Conservation (phyloP, 2,329 filamentous ascomycete genomes). For the Pseudocercospora pini-densiflorae region DNA sequence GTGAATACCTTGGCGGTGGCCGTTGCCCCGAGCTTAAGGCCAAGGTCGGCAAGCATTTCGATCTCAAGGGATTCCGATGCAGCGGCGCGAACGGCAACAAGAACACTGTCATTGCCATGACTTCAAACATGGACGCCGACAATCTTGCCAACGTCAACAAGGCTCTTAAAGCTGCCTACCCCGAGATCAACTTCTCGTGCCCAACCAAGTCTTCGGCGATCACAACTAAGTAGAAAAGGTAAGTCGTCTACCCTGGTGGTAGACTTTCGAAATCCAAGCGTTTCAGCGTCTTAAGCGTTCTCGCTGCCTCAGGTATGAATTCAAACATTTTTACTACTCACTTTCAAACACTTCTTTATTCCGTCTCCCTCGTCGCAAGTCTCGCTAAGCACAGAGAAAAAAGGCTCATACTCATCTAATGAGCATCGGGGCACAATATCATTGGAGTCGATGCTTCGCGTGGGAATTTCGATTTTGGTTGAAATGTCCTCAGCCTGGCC, state of each 20-base stretch:
- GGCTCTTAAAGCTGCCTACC: slow-evolving; percentile 20
- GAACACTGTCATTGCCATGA: slow-evolving; percentile 25
- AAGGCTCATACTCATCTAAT: not conserved
- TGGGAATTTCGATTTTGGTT: not conserved
- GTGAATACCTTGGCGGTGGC: slow-evolving; percentile 23
- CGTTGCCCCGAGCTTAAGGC: slow-evolving; percentile 20
- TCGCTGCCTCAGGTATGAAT: not conserved
- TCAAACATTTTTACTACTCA: not conserved
- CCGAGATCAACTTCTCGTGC: slow-evolving; percentile 22
- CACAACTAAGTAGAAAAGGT: not conserved
- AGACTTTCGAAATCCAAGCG: not conserved
- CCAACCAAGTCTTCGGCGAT: slow-evolving; percentile 8
- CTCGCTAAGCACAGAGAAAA: not conserved
- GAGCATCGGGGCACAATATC: not conserved
- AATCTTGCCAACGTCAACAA: slow-evolving; percentile 19
- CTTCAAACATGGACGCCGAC: slow-evolving; percentile 15
- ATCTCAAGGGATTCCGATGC: slow-evolving; percentile 19
- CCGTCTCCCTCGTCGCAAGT: not conserved
- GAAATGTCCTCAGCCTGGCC: not conserved
- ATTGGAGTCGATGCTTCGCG: not conserved
- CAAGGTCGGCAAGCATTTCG: slow-evolving; percentile 18
- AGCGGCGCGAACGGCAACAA: slow-evolving; percentile 18
- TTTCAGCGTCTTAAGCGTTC: not conserved
- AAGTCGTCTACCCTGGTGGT: not conserved
- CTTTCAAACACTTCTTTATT: not conserved